phyloP scores from a whole-genome alignment of 352 stramenopile genomes.

The Globisporangium megalacanthum region DNA sequence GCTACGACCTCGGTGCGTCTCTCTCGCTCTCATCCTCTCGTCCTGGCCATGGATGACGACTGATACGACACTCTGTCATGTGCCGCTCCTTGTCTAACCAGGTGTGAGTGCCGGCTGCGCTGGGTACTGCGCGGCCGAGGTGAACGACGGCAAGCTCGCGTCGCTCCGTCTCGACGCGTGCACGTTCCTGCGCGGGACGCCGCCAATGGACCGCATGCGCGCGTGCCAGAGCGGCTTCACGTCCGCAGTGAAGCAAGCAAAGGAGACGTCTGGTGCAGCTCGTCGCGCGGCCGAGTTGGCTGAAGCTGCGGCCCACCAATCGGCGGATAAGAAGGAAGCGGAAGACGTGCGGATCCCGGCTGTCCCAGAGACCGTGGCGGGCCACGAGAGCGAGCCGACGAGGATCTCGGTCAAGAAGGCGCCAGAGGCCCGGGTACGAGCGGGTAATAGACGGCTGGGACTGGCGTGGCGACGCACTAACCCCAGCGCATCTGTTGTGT shows the following conservation, averaged over 20 bases:
- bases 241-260: slow-evolving; percentile 27
- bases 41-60: neutral
- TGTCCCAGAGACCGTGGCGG: neutral
- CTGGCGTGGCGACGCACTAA: no score
- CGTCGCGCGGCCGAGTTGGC: neutral
- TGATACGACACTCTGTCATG: no score
- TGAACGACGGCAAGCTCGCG: slow-evolving; percentile 22
- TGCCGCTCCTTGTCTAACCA: neutral
- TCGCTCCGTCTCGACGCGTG: slow-evolving; percentile 42
- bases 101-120: slow-evolving; percentile 31
- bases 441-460: neutral
- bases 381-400: neutral
- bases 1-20: slow-evolving; percentile 22
- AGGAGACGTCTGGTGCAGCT: slow-evolving; percentile 13
- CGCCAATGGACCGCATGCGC: slow-evolving; percentile 32
- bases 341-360: slow-evolving; percentile 4
- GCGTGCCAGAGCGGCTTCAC: slow-evolving; percentile 40
- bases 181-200: slow-evolving; percentile 27
- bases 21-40: neutral
- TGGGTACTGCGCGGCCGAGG: slow-evolving; percentile 23
- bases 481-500: slow-evolving; percentile 9
- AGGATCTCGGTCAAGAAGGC: slow-evolving; percentile 38
- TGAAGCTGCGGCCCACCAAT: neutral
- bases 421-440: slow-evolving; percentile 12
- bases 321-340: neutral